These are phyloP conservation scores for Daldinia concentrica DNA, from an alignment of 495 filamentous ascomycete species.

Conservation along the genomic window DNA sequence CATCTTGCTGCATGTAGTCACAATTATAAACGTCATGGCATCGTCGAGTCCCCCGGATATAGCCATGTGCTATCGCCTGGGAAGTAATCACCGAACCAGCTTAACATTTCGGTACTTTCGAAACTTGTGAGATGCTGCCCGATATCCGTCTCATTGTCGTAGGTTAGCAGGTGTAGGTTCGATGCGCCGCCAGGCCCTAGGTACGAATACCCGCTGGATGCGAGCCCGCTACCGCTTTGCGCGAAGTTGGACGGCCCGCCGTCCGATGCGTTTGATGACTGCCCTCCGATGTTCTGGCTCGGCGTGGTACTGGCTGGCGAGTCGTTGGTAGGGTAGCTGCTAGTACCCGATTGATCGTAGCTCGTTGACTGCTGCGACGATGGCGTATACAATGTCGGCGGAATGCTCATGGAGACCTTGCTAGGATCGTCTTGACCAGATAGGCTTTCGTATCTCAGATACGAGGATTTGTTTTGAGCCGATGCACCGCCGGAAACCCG, in stretches of 20 bases:
- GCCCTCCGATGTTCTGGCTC: slow-evolving; percentile 22
- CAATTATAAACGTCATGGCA: slow-evolving; percentile 22
- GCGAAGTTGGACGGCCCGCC: slow-evolving; percentile 49
- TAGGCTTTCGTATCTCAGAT: slow-evolving; percentile 50
- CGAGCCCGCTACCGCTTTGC: slow-evolving; percentile 51
- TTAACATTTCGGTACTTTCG: slow-evolving; percentile 74
- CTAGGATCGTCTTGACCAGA: slow-evolving; percentile 44
- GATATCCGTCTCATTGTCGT: slow-evolving; percentile 57
- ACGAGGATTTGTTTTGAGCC: slow-evolving; percentile 48
- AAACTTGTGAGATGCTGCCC: slow-evolving; percentile 63
- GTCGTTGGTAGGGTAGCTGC: slow-evolving; percentile 35
- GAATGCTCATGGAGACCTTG: slow-evolving; percentile 45
- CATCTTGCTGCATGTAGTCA: not conserved
- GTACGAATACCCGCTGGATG: slow-evolving; percentile 55
- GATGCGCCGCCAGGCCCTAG: slow-evolving; percentile 49
- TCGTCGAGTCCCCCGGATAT: slow-evolving; percentile 43
- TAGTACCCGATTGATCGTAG: slow-evolving; percentile 43
- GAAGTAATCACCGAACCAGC: slow-evolving; percentile 73
- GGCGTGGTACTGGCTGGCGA: slow-evolving; percentile 49
- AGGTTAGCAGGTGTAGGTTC: slow-evolving; percentile 45
- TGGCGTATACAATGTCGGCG: slow-evolving; percentile 41
- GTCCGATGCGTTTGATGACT: slow-evolving; percentile 19
- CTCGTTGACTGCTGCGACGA: slow-evolving; percentile 45
- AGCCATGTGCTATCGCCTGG: slow-evolving; percentile 69
- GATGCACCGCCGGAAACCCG: slow-evolving; percentile 51